These are phyloP conservation scores for Komagataella phaffii DNA, from an alignment of 805 yeast species.

Conservation along the genomic window DNA sequence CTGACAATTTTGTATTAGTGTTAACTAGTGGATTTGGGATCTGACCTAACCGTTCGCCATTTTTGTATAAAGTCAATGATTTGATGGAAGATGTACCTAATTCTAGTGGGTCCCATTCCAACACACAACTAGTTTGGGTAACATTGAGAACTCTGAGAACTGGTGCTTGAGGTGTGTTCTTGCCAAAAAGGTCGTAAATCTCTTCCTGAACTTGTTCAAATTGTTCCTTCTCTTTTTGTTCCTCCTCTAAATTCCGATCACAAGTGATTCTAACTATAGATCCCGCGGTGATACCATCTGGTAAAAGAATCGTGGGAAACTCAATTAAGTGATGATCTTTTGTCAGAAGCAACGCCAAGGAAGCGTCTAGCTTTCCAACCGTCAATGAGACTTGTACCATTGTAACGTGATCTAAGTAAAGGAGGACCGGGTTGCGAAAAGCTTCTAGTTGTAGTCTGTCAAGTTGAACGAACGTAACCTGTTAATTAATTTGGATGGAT, in stretches of 20 bases:
- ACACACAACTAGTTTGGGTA: constrained; percentile 89
- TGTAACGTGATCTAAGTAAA: background rate
- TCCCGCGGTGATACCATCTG: constrained; percentile 85
- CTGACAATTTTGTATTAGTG: constrained; percentile 78
- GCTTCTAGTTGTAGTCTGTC: background rate
- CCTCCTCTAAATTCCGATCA: constrained; percentile 61
- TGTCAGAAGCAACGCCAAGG: constrained; percentile 81
- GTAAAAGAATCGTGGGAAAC: constrained; percentile 88
- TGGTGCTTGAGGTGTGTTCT: constrained; percentile 59
- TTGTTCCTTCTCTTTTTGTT: constrained; percentile 37
- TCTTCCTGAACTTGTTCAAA: constrained; percentile 62
- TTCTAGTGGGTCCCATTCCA: constrained; percentile 85
- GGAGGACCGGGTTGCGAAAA: background rate
- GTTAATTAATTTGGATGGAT: background rate
- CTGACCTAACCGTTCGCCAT: constrained; percentile 57
- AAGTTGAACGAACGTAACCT: background rate
- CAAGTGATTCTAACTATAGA: constrained; percentile 80
- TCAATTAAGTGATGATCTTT: constrained; percentile 86
- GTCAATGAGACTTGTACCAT: constrained; percentile 90
- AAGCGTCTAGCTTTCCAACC: constrained; percentile 92
- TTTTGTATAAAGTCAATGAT: constrained; percentile 66
- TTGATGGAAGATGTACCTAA: constrained; percentile 74
- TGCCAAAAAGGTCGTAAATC: constrained; percentile 62
- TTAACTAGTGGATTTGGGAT: constrained; percentile 75
- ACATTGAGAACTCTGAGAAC: constrained; percentile 55